Percentiles rank a stretch among this genome's conserved stretches.
Evolutionary conservation across 805 yeast species (phyloP).

Genomic region (Yarrowia keelungensis): DNA sequence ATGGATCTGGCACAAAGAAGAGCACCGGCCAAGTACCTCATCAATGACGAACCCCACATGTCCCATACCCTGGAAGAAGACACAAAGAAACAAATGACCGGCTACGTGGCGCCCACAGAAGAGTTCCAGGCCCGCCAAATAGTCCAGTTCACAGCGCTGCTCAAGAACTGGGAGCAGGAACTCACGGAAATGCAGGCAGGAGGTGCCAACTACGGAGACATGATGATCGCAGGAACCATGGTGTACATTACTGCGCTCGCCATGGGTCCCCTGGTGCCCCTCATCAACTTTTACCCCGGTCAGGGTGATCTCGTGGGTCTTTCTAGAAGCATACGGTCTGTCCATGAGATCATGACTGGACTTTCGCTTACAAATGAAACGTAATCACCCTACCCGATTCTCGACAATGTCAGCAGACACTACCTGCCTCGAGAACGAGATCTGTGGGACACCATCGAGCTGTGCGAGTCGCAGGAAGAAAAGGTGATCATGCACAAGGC

Average conservation of each 20-base stretch:
- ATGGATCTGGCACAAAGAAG: slow-evolving; percentile 15
- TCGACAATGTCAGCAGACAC: background rate
- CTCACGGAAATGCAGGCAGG: background rate
- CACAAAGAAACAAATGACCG: background rate
- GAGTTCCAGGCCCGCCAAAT: background rate
- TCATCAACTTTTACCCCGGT: background rate
- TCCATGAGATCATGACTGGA: slow-evolving; percentile 6
- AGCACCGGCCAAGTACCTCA: slow-evolving; percentile 9
- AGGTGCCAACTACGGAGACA: background rate
- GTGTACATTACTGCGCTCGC: slow-evolving; percentile 1
- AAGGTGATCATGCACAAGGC: background rate
- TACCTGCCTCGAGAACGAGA: slow-evolving; percentile 4
- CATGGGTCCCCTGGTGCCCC: slow-evolving; percentile 9
- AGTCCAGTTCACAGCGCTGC: background rate
- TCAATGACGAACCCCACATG: background rate
- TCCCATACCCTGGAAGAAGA: background rate
- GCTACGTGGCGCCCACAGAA: slow-evolving; percentile 12
- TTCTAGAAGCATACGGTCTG: background rate
- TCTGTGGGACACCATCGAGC: background rate
- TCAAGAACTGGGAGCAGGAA: background rate
- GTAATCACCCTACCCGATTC: background rate
- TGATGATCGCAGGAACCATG: background rate
- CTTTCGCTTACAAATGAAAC: background rate
- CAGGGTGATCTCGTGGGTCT: slow-evolving; percentile 10
- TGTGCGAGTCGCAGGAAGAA: background rate